Evolutionary conservation across 2,329 filamentous ascomycete genomes (phyloP).

Genomic region (Fusarium beomiforme): DNA sequence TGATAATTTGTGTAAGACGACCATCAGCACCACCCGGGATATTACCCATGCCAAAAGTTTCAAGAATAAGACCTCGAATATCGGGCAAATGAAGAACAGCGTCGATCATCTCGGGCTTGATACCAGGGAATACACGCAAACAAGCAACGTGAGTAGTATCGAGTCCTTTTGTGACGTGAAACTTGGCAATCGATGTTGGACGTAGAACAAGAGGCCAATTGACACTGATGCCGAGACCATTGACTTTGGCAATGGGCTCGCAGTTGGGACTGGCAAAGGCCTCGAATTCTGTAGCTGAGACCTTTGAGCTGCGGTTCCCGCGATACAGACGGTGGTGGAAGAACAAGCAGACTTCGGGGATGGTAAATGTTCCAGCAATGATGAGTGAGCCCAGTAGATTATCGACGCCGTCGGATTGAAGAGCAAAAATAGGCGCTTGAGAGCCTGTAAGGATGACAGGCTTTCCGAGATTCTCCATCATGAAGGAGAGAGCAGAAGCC

Average conservation of each 20-base stretch:
- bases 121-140: constrained; percentile 89
- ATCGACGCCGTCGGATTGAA: constrained; percentile 91
- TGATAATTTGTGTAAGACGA: constrained; percentile 80
- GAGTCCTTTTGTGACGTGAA: constrained; percentile 77
- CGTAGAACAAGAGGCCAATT: constrained; percentile 82
- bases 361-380: constrained; percentile 90
- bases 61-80: constrained; percentile 83
- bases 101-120: constrained; percentile 93
- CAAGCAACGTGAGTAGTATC: constrained; percentile 92
- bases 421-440: constrained; percentile 86
- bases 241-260: constrained; percentile 82
- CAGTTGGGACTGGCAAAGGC: constrained; percentile 92
- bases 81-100: constrained; percentile 81
- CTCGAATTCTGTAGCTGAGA: constrained; percentile 85
- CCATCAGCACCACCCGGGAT: constrained; percentile 85
- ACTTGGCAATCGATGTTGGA: constrained; percentile 77
- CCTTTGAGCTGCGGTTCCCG: constrained; percentile 88
- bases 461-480: constrained; percentile 91
- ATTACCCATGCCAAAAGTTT: constrained; percentile 94
- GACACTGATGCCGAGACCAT: constrained; percentile 81
- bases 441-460: constrained; percentile 87
- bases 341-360: constrained; percentile 92
- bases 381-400: constrained; percentile 90
- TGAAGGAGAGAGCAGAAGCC: constrained; percentile 89
- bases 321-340: constrained; percentile 93